Conservation (phyloP, 106 monocot species). For the Iris macrosiphon region DNA sequence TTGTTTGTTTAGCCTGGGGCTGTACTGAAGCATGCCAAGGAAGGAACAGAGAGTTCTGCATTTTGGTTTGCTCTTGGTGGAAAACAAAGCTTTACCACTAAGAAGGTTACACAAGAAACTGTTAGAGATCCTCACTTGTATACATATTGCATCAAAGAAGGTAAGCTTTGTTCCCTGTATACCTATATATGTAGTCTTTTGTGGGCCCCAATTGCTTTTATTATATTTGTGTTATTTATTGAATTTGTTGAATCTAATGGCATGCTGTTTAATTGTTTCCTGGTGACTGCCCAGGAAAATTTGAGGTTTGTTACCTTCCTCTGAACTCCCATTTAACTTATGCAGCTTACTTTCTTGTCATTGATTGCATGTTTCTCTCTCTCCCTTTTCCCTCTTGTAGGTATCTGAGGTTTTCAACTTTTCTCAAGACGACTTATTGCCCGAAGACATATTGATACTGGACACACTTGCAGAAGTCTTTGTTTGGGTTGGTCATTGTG, state of each 20-base stretch:
- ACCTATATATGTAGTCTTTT: background rate
- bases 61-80: conserved; percentile 99
- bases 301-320: conserved; percentile 51
- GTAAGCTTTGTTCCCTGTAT: conserved; percentile 21
- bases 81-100: conserved; percentile 69
- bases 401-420: conserved; percentile 81
- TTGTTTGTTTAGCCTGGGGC: conserved; percentile 91
- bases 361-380: background rate
- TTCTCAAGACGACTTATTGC: conserved; percentile 85
- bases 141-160: conserved; percentile 64
- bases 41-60: conserved; percentile 97
- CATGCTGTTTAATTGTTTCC: conserved; percentile 4
- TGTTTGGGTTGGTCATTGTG: conserved; percentile 91
- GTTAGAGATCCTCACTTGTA: conserved; percentile 95
- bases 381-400: conserved; percentile 28
- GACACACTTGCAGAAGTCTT: conserved; percentile 87
- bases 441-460: conserved; percentile 87
- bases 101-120: conserved; percentile 54
- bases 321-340: background rate
- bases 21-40: conserved; percentile 74
- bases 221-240: background rate
- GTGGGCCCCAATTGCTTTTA: conserved; percentile 9
- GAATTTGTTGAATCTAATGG: conserved; percentile 2
- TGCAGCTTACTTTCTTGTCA: background rate
- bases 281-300: conserved; percentile 55